Conservation (phyloP, 2,329 filamentous ascomycete genomes). For the Graphium sp. region DNA sequence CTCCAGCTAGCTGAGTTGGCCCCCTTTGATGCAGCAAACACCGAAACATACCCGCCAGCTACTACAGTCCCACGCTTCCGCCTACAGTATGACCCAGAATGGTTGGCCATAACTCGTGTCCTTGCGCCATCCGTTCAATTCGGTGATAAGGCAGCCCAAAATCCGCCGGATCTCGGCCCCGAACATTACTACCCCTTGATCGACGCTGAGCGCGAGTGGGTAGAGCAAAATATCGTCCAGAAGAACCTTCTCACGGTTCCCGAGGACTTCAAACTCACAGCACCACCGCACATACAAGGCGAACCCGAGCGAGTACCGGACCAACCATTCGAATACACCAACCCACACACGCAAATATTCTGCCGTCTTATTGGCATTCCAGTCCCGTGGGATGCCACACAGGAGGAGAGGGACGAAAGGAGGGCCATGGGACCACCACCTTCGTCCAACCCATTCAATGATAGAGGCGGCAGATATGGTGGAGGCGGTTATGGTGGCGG, state of each 20-base stretch:
- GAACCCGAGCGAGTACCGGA: conserved; percentile 39
- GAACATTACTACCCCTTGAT: conserved; percentile 52
- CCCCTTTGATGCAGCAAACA: conserved; percentile 20
- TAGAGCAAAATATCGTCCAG: conserved; percentile 57
- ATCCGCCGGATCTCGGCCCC: conserved; percentile 49
- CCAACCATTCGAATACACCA: conserved; percentile 69
- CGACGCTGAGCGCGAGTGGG: conserved; percentile 56
- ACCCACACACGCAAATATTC: conserved; percentile 69
- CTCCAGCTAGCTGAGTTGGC: conserved; percentile 58
- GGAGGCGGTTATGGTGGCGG: conserved; percentile 18
- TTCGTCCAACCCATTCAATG: no score
- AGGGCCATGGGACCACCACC: conserved; percentile 39
- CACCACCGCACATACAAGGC: conserved; percentile 48
- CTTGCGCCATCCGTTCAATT: conserved; percentile 52
- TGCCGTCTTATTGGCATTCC: conserved; percentile 62
- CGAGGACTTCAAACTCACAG: conserved; percentile 60
- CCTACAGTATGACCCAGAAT: conserved; percentile 79
- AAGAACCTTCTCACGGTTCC: conserved; percentile 50
- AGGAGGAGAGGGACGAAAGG: conserved; percentile 49
- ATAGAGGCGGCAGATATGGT: conserved; percentile 14
- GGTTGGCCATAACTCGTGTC: conserved; percentile 80
- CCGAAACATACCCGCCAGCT: conserved; percentile 7
- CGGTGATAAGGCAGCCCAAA: conserved; percentile 36
- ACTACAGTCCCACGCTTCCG: conserved; percentile 25
- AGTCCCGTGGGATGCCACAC: conserved; percentile 59